Percentiles rank a stretch among this genome's conserved stretches.
Conservation (phyloP, 1,284 basidiomycete genomes). For the Ganoderma meredithae region DNA sequence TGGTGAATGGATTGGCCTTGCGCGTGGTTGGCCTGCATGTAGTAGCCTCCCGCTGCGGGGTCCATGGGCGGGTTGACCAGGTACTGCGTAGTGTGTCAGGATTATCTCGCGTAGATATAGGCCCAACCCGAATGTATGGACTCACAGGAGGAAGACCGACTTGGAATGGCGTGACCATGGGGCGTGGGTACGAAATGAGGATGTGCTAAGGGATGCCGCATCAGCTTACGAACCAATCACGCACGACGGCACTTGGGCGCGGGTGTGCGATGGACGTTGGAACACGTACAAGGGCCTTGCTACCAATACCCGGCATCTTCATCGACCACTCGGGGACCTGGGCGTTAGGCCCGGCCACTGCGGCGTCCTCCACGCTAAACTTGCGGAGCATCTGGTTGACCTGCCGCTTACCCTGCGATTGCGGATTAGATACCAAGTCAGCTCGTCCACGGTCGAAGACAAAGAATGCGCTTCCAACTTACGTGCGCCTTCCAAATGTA, state of each 20-base stretch:
- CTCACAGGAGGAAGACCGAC: slow-evolving; percentile 55
- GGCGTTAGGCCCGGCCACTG: slow-evolving; percentile 38
- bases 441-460: background rate
- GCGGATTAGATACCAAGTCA: background rate
- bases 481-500: slow-evolving; percentile 58
- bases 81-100: slow-evolving; percentile 31
- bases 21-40: slow-evolving; percentile 29
- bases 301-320: slow-evolving; percentile 51
- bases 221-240: background rate
- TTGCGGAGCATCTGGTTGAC: slow-evolving; percentile 48
- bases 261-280: background rate
- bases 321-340: slow-evolving; percentile 55
- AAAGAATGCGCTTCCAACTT: slow-evolving; percentile 26
- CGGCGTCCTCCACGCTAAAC: slow-evolving; percentile 54
- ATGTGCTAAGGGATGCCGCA: slow-evolving; percentile 45
- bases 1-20: slow-evolving; percentile 27
- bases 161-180: slow-evolving; percentile 51
- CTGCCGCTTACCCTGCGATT: slow-evolving; percentile 51
- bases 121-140: background rate
- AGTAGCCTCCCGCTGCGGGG: slow-evolving; percentile 33
- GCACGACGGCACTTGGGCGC: background rate
- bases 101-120: background rate
- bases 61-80: slow-evolving; percentile 44
- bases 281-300: slow-evolving; percentile 47
- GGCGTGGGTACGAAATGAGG: slow-evolving; percentile 48